Percentiles rank a stretch among this genome's conserved stretches.
Conservation (phyloP, 257 asterid genomes). For the Przewalskia tangutica region DNA sequence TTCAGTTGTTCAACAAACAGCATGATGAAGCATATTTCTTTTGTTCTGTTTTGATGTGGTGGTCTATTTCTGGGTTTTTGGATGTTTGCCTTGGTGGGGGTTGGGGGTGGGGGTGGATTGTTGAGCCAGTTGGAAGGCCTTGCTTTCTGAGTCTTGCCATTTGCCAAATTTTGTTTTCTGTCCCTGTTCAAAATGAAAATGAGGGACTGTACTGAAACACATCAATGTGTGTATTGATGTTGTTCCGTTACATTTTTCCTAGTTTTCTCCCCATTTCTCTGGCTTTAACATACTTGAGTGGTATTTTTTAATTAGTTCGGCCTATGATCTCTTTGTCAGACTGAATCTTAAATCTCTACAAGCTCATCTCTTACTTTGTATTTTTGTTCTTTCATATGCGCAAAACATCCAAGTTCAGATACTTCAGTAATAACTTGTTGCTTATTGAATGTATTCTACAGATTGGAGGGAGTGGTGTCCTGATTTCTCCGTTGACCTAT, state of each 20-base stretch:
- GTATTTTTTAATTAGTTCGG: not conserved
- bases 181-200: not conserved
- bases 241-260: not conserved
- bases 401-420: not conserved
- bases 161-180: not conserved
- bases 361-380: not conserved
- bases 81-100: not conserved
- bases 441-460: conserved; percentile 18
- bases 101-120: not conserved
- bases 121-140: not conserved
- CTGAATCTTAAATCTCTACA: not conserved
- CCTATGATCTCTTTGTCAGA: not conserved
- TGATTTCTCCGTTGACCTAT: conserved; percentile 85
- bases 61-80: not conserved
- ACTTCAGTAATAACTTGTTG: not conserved
- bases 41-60: not conserved
- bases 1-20: not conserved
- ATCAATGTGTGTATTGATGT: not conserved
- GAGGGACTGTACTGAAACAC: not conserved
- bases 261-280: not conserved
- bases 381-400: not conserved
- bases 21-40: not conserved
- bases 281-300: not conserved
- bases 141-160: not conserved
- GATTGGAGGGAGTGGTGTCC: conserved; percentile 98